Base-by-base conservation (phyloP, 148 eudicot species). In the Hydrangea macrophylla region DNA sequence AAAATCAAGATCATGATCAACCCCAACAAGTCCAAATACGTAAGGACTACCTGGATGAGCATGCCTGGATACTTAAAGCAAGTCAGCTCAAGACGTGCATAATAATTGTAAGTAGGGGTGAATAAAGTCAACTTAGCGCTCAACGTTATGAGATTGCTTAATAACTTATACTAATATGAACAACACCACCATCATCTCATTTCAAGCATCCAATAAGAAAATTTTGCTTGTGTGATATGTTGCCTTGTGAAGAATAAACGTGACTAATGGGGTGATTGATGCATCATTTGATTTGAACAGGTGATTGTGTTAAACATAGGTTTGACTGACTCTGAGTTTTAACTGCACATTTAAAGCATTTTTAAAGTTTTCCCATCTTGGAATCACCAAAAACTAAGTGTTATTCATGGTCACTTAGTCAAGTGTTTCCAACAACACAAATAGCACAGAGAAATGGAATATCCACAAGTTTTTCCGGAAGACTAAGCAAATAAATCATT, bases 11-110 rank as follows among this genome's bases (percentile, higher is more conserved):
- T 94, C 97, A 45, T 84, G 88, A 73, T 94, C 86, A 72, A 83
- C 88, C 70, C 85, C 91, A 68, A 88, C 90, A 78, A 88, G 99
- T 65, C 99, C 99, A 87, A 86, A 88, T 27, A 94, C 90, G 72
- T 94, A 91, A 32, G 99, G 99, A 80, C 86, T 88, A 20, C 99
- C 99, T 13, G 99, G 99, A 83, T 94, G 99, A 71, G 99, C 99
- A 81, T 94, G 99, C 80, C 99, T 94, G 82, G 50, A 74, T 17
- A 50, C 5, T 33, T 55, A 64, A 73, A 69, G 30, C 44, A 69
- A 26, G 54, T 65, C 45, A 70, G 64, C 69, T n/a, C 27, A 60
- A 67, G 64, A 48, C 5, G 53, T 48, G 15, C 53, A 48, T 48
- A 7, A 15, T 48, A 48, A 15, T 11, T 48, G 53, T 7, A 48